Conservation (phyloP, 495 filamentous ascomycete species). For the Rhypophila decipiens region DNA sequence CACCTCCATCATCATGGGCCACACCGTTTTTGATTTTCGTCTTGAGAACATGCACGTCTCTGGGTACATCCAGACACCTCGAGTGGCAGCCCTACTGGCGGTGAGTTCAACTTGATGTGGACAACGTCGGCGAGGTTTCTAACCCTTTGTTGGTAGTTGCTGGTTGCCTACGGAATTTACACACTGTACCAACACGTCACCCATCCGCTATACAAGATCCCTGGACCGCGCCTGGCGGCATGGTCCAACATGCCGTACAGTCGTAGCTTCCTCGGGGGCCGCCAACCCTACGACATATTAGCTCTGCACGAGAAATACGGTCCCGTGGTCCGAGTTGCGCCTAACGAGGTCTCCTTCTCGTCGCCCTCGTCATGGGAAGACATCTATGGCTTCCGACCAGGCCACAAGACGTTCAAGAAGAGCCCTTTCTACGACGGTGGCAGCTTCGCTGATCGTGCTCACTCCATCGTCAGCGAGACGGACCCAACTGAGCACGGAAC, state of each 20-base stretch:
- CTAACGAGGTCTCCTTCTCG: constrained; percentile 40
- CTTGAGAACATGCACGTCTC: too few species aligned
- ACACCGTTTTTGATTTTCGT: too few species aligned
- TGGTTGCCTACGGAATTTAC: background rate
- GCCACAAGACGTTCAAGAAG: constrained; percentile 27
- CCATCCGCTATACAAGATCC: background rate
- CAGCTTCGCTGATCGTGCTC: constrained; percentile 18
- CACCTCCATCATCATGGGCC: too few species aligned
- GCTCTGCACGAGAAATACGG: too few species aligned
- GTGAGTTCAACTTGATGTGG: too few species aligned
- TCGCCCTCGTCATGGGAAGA: constrained; percentile 35
- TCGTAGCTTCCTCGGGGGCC: constrained; percentile 4
- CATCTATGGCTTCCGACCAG: constrained; percentile 30
- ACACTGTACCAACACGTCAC: background rate
- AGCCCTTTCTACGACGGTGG: constrained; percentile 16
- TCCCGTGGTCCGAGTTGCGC: constrained; percentile 36
- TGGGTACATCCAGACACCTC: too few species aligned
- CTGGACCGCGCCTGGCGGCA: background rate
- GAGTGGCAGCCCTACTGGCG: too few species aligned
- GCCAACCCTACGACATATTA: constrained; percentile 7
- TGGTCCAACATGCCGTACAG: background rate
- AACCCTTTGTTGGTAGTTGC: too few species aligned
- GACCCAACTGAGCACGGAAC: constrained; percentile 29
- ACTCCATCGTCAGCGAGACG: constrained; percentile 20
- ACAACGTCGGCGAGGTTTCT: too few species aligned